Percentiles rank a stretch among this genome's conserved stretches.
phyloP scores from a whole-genome alignment of 306 rosid genomes.

The Cicer bijugum region DNA sequence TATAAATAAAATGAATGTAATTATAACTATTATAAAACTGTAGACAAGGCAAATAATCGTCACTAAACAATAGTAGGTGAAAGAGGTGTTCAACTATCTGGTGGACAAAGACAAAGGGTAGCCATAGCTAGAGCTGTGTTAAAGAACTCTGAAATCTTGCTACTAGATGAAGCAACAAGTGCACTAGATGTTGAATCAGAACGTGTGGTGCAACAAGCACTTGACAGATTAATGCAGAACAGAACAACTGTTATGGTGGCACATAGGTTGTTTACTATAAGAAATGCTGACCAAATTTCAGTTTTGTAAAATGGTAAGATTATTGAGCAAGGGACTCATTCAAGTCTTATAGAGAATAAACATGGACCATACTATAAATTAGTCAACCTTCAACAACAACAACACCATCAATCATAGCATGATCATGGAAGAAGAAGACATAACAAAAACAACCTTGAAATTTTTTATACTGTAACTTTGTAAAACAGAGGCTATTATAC shows the following conservation, averaged over 20 bases:
- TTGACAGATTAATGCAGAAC: slow-evolving; percentile 80
- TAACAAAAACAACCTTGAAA: slow-evolving; percentile 33
- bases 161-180: slow-evolving; percentile 89
- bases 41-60: too few relatives aligned
- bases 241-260: slow-evolving; percentile 93
- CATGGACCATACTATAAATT: slow-evolving; percentile 83
- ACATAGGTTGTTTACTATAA: slow-evolving; percentile 86
- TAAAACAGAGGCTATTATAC: too few relatives aligned
- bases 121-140: slow-evolving; percentile 92
- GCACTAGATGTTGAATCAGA: slow-evolving; percentile 92
- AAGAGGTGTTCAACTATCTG: slow-evolving; percentile 90
- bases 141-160: slow-evolving; percentile 81
- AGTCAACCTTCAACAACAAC: slow-evolving; percentile 95
- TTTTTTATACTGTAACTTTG: slow-evolving; percentile 46
- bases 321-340: slow-evolving; percentile 88
- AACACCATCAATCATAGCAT: slow-evolving; percentile 55
- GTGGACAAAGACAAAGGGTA: slow-evolving; percentile 89
- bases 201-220: slow-evolving; percentile 82
- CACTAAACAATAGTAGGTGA: slow-evolving; percentile 55
- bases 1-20: too few relatives aligned
- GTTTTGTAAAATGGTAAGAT: slow-evolving; percentile 89
- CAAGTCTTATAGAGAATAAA: slow-evolving; percentile 69
- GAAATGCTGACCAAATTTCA: slow-evolving; percentile 87
- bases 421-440: slow-evolving; percentile 23
- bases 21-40: too few relatives aligned